Percentiles rank a stretch among this genome's conserved stretches.
Conservation (phyloP, 768 basidiomycete species). For the Lanmaoa rubissima region DNA sequence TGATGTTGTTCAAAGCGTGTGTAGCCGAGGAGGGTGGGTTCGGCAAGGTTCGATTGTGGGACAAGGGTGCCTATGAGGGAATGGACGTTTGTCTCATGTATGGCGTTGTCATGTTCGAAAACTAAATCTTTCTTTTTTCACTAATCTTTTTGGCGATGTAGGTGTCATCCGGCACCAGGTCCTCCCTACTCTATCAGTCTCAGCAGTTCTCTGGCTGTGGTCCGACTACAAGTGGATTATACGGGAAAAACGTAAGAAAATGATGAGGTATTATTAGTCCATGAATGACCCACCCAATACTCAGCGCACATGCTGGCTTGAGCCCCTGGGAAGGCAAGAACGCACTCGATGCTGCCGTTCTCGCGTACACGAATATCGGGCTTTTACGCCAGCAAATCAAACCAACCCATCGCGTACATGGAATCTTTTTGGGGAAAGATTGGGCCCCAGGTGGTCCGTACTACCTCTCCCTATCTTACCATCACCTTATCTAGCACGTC, state of each 20-base stretch:
- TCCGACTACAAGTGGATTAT: constrained; percentile 61
- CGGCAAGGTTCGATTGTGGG: constrained; percentile 69
- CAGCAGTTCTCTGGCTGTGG: constrained; percentile 60
- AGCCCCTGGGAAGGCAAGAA: constrained; percentile 87
- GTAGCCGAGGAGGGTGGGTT: constrained; percentile 77
- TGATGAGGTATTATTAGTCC: neutral
- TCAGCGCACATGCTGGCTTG: constrained; percentile 72
- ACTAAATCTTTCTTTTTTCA: neutral
- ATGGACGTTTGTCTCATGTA: constrained; percentile 81
- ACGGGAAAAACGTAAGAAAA: constrained; percentile 64
- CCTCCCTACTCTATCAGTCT: constrained; percentile 67
- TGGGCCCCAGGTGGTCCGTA: constrained; percentile 70
- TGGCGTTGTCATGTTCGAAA: constrained; percentile 6
- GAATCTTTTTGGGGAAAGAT: constrained; percentile 71
- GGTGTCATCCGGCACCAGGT: constrained; percentile 83
- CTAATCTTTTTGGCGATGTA: constrained; percentile 23
- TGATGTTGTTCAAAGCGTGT: neutral
- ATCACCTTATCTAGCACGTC: neutral
- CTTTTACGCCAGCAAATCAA: constrained; percentile 79
- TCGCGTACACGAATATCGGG: constrained; percentile 78
- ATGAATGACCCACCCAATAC: neutral
- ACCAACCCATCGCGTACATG: constrained; percentile 77
- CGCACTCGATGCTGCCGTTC: constrained; percentile 82
- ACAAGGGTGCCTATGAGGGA: constrained; percentile 68
- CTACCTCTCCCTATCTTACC: neutral